A percentile compares a stretch with the other conserved stretches of the same genome.
phyloP scores from a whole-genome alignment of 306 rosid species.

The Lathyrus sativus region DNA sequence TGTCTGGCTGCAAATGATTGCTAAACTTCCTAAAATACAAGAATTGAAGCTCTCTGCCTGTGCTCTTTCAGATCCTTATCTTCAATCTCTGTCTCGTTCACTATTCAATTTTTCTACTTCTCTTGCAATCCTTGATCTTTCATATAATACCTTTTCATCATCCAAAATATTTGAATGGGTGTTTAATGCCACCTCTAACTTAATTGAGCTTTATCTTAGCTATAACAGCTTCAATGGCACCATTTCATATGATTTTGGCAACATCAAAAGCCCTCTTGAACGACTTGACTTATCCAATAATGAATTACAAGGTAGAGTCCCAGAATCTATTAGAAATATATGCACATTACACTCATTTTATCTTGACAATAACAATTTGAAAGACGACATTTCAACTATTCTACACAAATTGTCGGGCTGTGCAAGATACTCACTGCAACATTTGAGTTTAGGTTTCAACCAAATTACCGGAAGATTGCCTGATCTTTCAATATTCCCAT shows the following conservation, averaged over 20 bases:
- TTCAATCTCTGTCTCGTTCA: neutral
- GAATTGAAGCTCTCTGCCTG: neutral
- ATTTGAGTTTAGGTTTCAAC: neutral
- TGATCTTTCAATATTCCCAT: constrained; percentile 9
- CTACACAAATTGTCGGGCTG: constrained; percentile 32
- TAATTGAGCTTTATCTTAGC: constrained; percentile 31
- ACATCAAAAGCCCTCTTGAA: neutral
- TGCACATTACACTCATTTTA: neutral
- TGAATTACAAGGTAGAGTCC: neutral
- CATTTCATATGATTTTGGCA: constrained; percentile 23
- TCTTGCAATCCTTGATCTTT: constrained; percentile 18
- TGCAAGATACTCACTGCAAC: constrained; percentile 21
- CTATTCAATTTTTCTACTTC: constrained; percentile 31
- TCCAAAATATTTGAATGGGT: constrained; percentile 34
- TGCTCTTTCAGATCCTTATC: constrained; percentile 20
- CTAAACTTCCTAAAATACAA: constrained; percentile 2
- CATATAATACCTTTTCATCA: neutral
- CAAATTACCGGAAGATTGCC: constrained; percentile 25
- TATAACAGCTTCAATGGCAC: neutral
- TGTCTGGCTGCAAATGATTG: too few species aligned
- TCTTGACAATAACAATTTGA: neutral
- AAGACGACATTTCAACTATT: neutral
- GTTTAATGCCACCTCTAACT: constrained; percentile 4
- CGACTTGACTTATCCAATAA: neutral
- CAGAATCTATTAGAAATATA: neutral